Evolutionary conservation across 2,329 filamentous ascomycete genomes (phyloP).

Genomic region (Ophiostoma piceae): DNA sequence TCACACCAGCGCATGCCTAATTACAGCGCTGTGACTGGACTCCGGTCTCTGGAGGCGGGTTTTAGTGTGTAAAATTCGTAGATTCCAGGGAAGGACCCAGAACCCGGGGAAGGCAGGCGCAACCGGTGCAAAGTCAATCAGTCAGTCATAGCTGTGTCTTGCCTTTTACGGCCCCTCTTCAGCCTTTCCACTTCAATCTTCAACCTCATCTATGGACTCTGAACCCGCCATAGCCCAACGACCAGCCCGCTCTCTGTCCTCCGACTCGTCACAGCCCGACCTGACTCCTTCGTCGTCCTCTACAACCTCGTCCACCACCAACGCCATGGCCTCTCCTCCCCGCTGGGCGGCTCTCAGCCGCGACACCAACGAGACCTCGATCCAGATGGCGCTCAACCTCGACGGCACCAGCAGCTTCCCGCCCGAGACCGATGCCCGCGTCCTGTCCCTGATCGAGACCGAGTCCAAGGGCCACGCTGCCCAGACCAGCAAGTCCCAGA

Average conservation of each 20-base stretch:
- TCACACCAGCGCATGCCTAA: constrained; percentile 19
- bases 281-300: not conserved
- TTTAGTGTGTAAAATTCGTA: constrained; percentile 7
- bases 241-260: not conserved
- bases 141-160: constrained; percentile 3
- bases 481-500: constrained; percentile 77
- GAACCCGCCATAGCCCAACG: not conserved
- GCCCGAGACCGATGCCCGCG: constrained; percentile 54
- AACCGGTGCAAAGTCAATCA: constrained; percentile 2
- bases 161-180: not conserved
- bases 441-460: constrained; percentile 44
- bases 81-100: not conserved
- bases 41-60: constrained; percentile 8
- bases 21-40: constrained; percentile 25
- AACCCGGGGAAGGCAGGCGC: constrained; percentile 11
- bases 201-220: constrained; percentile 6
- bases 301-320: not conserved
- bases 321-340: constrained; percentile 33
- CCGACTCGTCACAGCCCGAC: constrained; percentile 6
- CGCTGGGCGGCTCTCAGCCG: constrained; percentile 76
- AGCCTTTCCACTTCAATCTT: not conserved
- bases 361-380: constrained; percentile 97
- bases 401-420: constrained; percentile 74
- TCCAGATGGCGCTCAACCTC: constrained; percentile 85
- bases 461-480: constrained; percentile 63